These are phyloP conservation scores for Coprinopsis marcescibilis DNA, from an alignment of 768 basidiomycete species.

Conservation along the genomic window DNA sequence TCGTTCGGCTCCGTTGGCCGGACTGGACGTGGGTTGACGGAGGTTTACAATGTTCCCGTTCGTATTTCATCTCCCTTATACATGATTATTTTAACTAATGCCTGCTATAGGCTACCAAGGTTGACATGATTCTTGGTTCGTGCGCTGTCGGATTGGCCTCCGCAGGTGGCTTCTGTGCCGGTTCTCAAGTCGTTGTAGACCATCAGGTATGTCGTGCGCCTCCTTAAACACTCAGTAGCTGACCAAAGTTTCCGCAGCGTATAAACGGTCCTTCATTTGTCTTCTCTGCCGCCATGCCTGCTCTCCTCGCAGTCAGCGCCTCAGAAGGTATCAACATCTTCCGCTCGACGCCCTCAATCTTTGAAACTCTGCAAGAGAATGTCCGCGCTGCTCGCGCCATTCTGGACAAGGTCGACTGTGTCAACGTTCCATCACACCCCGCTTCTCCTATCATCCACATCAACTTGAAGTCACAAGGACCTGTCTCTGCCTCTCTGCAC, in stretches of 20 bases:
- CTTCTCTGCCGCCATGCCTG: slow-evolving; percentile 93
- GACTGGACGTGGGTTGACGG: slow-evolving; percentile 92
- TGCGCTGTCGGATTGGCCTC: slow-evolving; percentile 79
- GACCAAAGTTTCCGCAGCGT: slow-evolving; percentile 41
- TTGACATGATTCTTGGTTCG: slow-evolving; percentile 94
- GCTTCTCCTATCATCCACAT: slow-evolving; percentile 89
- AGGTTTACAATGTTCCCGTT: slow-evolving; percentile 90
- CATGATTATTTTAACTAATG: not conserved
- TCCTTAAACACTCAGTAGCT: not conserved
- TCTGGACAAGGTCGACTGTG: slow-evolving; percentile 75
- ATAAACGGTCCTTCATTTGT: slow-evolving; percentile 96
- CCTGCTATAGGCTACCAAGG: slow-evolving; percentile 62
- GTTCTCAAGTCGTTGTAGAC: slow-evolving; percentile 71
- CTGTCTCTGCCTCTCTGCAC: slow-evolving; percentile 19
- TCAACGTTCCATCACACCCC: slow-evolving; percentile 81
- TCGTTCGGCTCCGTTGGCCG: slow-evolving; percentile 92
- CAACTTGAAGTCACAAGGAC: slow-evolving; percentile 38
- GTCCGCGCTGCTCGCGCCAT: slow-evolving; percentile 68
- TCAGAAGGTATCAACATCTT: slow-evolving; percentile 84
- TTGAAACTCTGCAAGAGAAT: slow-evolving; percentile 77
- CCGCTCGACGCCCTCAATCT: slow-evolving; percentile 66
- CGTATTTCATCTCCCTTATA: slow-evolving; percentile 18
- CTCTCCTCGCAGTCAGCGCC: slow-evolving; percentile 80
- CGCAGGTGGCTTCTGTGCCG: slow-evolving; percentile 93
- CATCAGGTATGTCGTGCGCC: slow-evolving; percentile 60